Evolutionary conservation across 805 yeast species (phyloP).

Genomic region (Pichia pseudocactophila): DNA sequence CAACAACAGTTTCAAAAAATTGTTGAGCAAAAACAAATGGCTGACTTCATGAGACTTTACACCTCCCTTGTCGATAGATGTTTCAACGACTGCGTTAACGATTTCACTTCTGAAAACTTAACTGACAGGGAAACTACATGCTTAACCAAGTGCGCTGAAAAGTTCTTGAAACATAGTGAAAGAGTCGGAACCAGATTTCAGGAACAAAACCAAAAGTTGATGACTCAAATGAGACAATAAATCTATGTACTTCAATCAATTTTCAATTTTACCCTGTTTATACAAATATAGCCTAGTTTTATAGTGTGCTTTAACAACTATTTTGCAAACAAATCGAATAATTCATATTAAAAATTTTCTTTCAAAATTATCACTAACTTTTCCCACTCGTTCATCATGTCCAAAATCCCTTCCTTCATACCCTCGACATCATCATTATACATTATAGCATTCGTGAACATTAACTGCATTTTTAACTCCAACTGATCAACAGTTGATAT

Average conservation of each 20-base stretch:
- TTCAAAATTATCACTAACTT: conserved; percentile 48
- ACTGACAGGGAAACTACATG: conserved; percentile 81
- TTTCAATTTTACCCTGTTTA: background rate
- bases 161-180: conserved; percentile 95
- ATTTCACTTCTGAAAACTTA: conserved; percentile 86
- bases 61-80: conserved; percentile 94
- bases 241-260: background rate
- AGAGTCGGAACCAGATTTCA: conserved; percentile 98
- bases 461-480: conserved; percentile 59
- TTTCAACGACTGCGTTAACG: conserved; percentile 95
- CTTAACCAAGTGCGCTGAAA: conserved; percentile 87
- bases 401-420: conserved; percentile 50
- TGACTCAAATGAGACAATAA: conserved; percentile 45
- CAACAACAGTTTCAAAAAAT: conserved; percentile 94
- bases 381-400: conserved; percentile 62
- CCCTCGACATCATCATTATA: conserved; percentile 57
- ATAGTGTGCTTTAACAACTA: background rate
- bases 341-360: conserved; percentile 27
- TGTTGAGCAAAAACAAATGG: conserved; percentile 97
- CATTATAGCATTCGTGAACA: conserved; percentile 84
- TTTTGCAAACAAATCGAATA: background rate
- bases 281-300: background rate
- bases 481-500: conserved; percentile 42
- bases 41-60: conserved; percentile 95
- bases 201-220: conserved; percentile 77